A percentile compares a stretch with the other conserved stretches of the same genome.
These are phyloP conservation scores for Lepiota brunneoincarnata DNA, from an alignment of 768 basidiomycete genomes.

Conservation along the genomic window DNA sequence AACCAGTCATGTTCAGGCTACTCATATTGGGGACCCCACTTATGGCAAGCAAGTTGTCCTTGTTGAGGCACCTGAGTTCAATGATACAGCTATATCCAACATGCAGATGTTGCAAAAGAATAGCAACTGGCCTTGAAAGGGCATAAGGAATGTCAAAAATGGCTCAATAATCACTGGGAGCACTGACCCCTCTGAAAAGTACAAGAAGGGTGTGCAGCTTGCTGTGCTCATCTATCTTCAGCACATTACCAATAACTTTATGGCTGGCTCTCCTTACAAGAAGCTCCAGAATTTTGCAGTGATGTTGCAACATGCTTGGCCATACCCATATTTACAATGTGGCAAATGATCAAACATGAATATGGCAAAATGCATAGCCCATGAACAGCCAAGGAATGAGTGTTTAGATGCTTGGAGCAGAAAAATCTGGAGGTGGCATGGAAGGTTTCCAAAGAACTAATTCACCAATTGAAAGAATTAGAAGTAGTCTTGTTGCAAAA, in stretches of 20 bases:
- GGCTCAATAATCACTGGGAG: not conserved
- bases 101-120: slow-evolving; percentile 36
- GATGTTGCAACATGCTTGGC: slow-evolving; percentile 26
- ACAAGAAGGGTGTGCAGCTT: slow-evolving; percentile 22
- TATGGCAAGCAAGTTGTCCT: slow-evolving; percentile 23
- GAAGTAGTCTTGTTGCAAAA: slow-evolving; percentile 28
- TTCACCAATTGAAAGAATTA: slow-evolving; percentile 10
- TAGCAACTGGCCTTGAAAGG: slow-evolving; percentile 23
- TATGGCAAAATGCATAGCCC: slow-evolving; percentile 23
- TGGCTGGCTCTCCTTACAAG: slow-evolving; percentile 29
- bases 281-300: slow-evolving; percentile 27
- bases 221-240: slow-evolving; percentile 37
- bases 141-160: slow-evolving; percentile 14
- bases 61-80: slow-evolving; percentile 35
- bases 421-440: slow-evolving; percentile 22
- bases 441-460: slow-evolving; percentile 22
- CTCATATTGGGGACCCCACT: slow-evolving; percentile 20
- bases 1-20: slow-evolving; percentile 32
- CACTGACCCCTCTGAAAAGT: slow-evolving; percentile 15
- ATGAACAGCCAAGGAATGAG: slow-evolving; percentile 22
- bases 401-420: slow-evolving; percentile 19
- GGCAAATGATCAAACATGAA: slow-evolving; percentile 24
- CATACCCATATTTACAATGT: slow-evolving; percentile 36
- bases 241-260: slow-evolving; percentile 34
- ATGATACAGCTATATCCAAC: slow-evolving; percentile 33